Evolutionary conservation across 306 rosid species (phyloP).

Genomic region (Fragaria iinumae): DNA sequence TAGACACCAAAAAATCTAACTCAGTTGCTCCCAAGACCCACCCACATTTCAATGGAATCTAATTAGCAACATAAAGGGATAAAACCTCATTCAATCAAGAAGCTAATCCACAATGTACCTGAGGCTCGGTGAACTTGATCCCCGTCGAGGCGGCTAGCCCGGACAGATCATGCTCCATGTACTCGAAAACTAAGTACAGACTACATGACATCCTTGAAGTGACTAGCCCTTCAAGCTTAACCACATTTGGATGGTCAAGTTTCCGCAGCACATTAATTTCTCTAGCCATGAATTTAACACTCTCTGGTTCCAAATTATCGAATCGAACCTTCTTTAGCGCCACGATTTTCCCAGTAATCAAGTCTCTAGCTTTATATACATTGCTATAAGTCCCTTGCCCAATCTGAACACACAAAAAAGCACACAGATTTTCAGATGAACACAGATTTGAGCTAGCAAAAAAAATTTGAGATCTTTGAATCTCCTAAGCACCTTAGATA

Average conservation of each 20-base stretch:
- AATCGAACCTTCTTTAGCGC: slow-evolving; percentile 95
- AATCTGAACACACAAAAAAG: slow-evolving; percentile 47
- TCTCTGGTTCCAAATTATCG: slow-evolving; percentile 93
- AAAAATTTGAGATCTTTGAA: slow-evolving; percentile 11
- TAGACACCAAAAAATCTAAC: slow-evolving; percentile 18
- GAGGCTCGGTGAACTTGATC: slow-evolving; percentile 84
- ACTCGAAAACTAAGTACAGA: slow-evolving; percentile 87
- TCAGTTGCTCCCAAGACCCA: slow-evolving; percentile 10
- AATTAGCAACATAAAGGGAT: not conserved
- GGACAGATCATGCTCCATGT: slow-evolving; percentile 98
- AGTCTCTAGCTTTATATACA: slow-evolving; percentile 93
- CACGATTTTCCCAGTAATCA: slow-evolving; percentile 69
- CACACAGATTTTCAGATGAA: not conserved
- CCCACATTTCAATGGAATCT: slow-evolving; percentile 14
- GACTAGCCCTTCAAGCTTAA: slow-evolving; percentile 92
- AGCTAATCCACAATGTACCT: slow-evolving; percentile 46
- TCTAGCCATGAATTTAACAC: slow-evolving; percentile 98
- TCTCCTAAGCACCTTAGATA: slow-evolving; percentile 57
- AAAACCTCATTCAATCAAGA: not conserved
- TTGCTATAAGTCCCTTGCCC: slow-evolving; percentile 99
- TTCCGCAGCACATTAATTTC: slow-evolving; percentile 81
- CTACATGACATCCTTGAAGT: slow-evolving; percentile 99
- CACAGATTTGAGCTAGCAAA: not conserved
- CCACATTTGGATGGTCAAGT: slow-evolving; percentile 96
- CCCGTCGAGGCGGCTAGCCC: slow-evolving; percentile 84